phyloP scores from a whole-genome alignment of 495 filamentous ascomycete species.

The Wilcoxina mikolae region DNA sequence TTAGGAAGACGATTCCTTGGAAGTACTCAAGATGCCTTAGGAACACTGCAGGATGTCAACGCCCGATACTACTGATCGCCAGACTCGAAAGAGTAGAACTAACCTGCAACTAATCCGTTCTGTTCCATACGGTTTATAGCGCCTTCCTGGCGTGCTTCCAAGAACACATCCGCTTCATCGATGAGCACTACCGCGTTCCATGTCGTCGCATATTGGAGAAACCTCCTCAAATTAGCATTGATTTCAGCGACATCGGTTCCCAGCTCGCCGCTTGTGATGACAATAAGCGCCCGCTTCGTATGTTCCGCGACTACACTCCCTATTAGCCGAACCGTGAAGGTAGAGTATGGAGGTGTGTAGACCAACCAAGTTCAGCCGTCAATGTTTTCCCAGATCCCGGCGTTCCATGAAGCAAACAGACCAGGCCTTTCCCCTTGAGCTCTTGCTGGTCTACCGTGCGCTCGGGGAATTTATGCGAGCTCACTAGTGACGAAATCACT shows the following conservation, averaged over 20 bases:
- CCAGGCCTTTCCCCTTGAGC: slow-evolving; percentile 13
- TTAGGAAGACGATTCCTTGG: slow-evolving; percentile 39
- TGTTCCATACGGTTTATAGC: slow-evolving; percentile 34
- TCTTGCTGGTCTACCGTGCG: background rate
- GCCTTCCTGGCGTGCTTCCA: slow-evolving; percentile 32
- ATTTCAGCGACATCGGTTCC: slow-evolving; percentile 37
- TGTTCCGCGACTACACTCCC: slow-evolving; percentile 13
- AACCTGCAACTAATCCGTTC: slow-evolving; percentile 36
- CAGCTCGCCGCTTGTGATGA: slow-evolving; percentile 42
- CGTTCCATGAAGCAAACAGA: slow-evolving; percentile 9
- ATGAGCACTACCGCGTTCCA: slow-evolving; percentile 42
- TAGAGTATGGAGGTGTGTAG: no score
- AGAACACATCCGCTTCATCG: slow-evolving; percentile 46
- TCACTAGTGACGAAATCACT: background rate
- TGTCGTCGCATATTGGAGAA: slow-evolving; percentile 37
- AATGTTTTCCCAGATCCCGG: slow-evolving; percentile 12
- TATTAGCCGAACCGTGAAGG: no score
- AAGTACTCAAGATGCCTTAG: slow-evolving; percentile 41
- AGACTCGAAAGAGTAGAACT: no score
- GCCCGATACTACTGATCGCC: no score
- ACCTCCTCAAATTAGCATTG: slow-evolving; percentile 37
- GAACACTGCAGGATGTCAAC: no score
- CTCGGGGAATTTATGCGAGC: background rate
- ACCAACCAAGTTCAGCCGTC: slow-evolving; percentile 6
- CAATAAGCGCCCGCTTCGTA: slow-evolving; percentile 34